Evolutionary conservation across 257 asterid genomes (phyloP).

Genomic region (Salvia miltiorrhiza): DNA sequence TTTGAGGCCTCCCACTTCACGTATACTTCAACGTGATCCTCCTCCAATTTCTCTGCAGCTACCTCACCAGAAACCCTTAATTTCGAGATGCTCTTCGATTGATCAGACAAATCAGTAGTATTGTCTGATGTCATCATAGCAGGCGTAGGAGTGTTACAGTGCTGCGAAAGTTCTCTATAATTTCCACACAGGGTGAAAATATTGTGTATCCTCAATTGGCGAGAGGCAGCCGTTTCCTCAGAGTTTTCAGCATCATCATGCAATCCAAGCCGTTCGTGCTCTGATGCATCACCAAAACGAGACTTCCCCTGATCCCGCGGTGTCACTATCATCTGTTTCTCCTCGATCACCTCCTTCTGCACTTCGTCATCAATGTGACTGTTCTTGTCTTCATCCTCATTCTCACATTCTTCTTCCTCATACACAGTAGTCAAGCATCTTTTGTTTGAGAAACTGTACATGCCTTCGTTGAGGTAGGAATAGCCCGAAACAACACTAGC

Average conservation of each 20-base stretch:
- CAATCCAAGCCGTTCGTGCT: neutral
- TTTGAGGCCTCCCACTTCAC: conserved; percentile 87
- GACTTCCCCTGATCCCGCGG: conserved; percentile 27
- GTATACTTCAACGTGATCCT: conserved; percentile 46
- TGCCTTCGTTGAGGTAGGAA: conserved; percentile 34
- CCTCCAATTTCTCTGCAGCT: conserved; percentile 29
- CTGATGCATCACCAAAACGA: conserved; percentile 1
- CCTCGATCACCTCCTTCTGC: conserved; percentile 78
- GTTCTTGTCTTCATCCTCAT: conserved; percentile 46
- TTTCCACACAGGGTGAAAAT: conserved; percentile 75
- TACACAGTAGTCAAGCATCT: conserved; percentile 67
- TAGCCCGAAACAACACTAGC: conserved; percentile 20
- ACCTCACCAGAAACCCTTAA: conserved; percentile 19
- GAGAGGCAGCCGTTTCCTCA: conserved; percentile 36
- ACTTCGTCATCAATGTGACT: conserved; percentile 57
- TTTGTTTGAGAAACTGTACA: conserved; percentile 36
- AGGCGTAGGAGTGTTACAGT: conserved; percentile 25
- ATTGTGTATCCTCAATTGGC: conserved; percentile 56
- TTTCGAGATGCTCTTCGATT: conserved; percentile 11
- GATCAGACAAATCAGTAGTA: neutral
- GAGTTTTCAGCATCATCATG: conserved; percentile 21
- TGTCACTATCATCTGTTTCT: conserved; percentile 44
- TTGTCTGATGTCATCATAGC: neutral
- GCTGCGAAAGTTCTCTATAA: conserved; percentile 50
- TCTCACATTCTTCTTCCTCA: conserved; percentile 74